Base-by-base conservation (phyloP, 352 stramenopile species). In the Pythium dissotocum region DNA sequence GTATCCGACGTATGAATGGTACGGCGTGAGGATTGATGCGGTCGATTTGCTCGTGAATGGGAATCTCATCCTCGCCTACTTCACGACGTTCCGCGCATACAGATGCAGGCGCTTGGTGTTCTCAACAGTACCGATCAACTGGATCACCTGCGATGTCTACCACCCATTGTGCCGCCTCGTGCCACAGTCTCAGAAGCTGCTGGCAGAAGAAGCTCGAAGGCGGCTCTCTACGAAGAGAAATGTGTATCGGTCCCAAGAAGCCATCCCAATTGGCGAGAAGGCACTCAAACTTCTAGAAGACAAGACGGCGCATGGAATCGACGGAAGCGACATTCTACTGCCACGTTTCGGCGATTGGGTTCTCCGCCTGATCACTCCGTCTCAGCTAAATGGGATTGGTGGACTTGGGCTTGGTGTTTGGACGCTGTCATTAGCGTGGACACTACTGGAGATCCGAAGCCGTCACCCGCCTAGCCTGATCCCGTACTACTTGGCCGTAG, bases 11-110 rank as follows among this genome's bases (percentile, higher is more conserved):
- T 61, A 52, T 28, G 16, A 48, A 12, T n/a, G 24, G n/a, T 46
- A 49, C 4, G 56, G 56, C 2, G 21, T 49, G 33, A 13, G 14
- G 6, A 9, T 61, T n/a, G 55, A 49, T 6, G 38, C 35, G 1
- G 16, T 61, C n/a, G 55, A 61, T 35, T 16, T 61, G 24, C 55
- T 61, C 0, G 38, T 49, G 28, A 44, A 42, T 6, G 55, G 55
- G 1, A 46, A 35, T 9, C 26, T 46, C 14, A 42, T 46, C 5
- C 10, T 61, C 33, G 35, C 55, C 16, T 61, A 49, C 55, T 61
- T 61, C n/a, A 61, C 38, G 18, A 28, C 55, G 16, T 32, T 24
- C 8, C 55, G 55, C n/a, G 35, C 44, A 3, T 33, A 36, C 7
- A 33, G 55, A 16, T 49, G 12, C 35, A 36, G 35, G 18, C 55